phyloP scores from a whole-genome alignment of 768 basidiomycete species.

The Lactarius psammicola region DNA sequence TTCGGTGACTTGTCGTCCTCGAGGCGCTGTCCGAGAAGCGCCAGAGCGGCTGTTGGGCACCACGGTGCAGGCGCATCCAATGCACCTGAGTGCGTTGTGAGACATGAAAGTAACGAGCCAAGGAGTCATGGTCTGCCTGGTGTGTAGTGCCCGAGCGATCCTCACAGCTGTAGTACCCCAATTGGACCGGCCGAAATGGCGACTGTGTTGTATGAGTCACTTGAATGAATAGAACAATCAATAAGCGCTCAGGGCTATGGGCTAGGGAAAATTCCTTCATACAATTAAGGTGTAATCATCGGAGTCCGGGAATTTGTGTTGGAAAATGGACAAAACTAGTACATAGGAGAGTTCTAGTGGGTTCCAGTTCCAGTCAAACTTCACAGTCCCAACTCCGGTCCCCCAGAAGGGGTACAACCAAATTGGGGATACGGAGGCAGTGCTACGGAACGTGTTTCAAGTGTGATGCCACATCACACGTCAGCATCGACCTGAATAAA shows the following conservation, averaged over 20 bases:
- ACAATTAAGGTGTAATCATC: not conserved
- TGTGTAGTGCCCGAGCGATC: not conserved
- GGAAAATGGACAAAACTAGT: not conserved
- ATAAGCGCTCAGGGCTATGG: slow-evolving; percentile 28
- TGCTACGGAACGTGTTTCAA: slow-evolving; percentile 24
- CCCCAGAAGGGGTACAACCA: slow-evolving; percentile 6
- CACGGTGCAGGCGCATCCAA: not conserved
- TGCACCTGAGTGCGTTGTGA: not conserved
- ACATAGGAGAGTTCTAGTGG: not conserved
- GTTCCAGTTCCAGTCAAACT: slow-evolving; percentile 7
- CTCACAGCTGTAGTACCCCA: not conserved
- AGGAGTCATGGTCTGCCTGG: not conserved
- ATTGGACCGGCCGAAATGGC: too few relatives aligned
- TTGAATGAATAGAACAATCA: not conserved
- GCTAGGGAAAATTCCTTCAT: slow-evolving; percentile 14
- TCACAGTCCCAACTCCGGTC: slow-evolving; percentile 2
- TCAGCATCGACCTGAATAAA: not conserved
- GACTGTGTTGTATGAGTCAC: not conserved
- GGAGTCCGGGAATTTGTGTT: not conserved
- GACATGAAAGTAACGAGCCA: not conserved
- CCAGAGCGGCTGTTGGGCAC: not conserved
- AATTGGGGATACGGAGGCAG: slow-evolving; percentile 17
- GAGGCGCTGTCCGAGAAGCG: slow-evolving; percentile 12
- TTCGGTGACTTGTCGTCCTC: slow-evolving; percentile 15
- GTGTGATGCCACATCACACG: slow-evolving; percentile 4